Percentiles rank a stretch among this genome's conserved stretches.
Conservation (phyloP, 2,329 filamentous ascomycete species). For the Cladosporium sp. region DNA sequence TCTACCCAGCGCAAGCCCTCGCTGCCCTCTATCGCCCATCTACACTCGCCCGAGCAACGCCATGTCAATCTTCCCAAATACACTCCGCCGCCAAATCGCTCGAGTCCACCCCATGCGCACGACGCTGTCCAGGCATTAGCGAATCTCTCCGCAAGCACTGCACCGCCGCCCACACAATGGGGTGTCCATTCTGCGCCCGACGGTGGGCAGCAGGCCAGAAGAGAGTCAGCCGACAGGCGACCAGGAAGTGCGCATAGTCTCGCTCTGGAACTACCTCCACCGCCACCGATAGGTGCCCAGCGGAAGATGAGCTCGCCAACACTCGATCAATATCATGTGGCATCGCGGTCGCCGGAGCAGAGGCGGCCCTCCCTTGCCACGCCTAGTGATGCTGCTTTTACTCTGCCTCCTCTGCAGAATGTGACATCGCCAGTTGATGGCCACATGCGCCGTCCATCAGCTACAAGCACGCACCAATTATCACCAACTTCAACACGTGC, state of each 20-base stretch:
- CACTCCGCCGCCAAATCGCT: conserved; percentile 7
- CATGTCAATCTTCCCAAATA: conserved; percentile 11
- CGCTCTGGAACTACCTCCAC: conserved; percentile 36
- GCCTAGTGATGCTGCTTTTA: conserved; percentile 30
- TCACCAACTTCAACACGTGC: conserved; percentile 12
- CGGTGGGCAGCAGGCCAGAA: conserved; percentile 17
- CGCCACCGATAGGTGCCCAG: conserved; percentile 25
- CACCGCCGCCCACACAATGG: conserved; percentile 21
- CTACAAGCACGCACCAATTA: conserved; percentile 27
- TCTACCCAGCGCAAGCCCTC: conserved; percentile 19
- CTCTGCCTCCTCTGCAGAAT: conserved; percentile 40
- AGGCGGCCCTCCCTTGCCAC: conserved; percentile 33
- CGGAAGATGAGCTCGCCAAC: conserved; percentile 40
- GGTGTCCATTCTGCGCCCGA: conserved; percentile 20
- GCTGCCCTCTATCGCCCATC: conserved; percentile 17
- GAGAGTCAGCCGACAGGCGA: conserved; percentile 22
- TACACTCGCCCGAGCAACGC: conserved; percentile 20
- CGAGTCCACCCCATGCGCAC: conserved; percentile 12
- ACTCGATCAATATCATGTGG: conserved; percentile 45
- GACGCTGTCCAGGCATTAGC: conserved; percentile 38
- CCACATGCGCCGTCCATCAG: conserved; percentile 23
- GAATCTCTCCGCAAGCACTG: conserved; percentile 24
- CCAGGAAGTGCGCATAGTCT: conserved; percentile 34
- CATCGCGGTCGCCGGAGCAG: conserved; percentile 42
- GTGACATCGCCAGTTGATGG: conserved; percentile 19